phyloP scores from a whole-genome alignment of 495 filamentous ascomycete species.

The Lasiosphaeria ovina region DNA sequence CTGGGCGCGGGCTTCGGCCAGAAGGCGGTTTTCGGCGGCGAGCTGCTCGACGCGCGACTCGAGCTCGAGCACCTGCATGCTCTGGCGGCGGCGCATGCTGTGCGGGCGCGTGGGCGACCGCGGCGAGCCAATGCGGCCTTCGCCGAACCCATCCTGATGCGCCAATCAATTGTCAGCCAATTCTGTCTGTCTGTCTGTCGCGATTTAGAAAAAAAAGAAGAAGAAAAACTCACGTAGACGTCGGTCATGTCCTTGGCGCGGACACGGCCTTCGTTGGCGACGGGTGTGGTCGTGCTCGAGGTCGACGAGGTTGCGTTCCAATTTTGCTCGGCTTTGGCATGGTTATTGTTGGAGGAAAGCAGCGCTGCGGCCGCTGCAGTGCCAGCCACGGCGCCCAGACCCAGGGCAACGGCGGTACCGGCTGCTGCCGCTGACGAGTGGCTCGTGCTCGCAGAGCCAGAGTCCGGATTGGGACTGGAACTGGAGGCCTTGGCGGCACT shows the following conservation, averaged over 20 bases:
- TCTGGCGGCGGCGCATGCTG: constrained; percentile 91
- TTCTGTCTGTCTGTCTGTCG: no score
- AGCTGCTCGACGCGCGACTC: constrained; percentile 72
- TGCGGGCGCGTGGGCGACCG: constrained; percentile 93
- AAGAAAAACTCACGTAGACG: constrained; percentile 78
- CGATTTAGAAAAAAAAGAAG: constrained; percentile 14
- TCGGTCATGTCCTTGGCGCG: constrained; percentile 83
- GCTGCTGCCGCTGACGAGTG: constrained; percentile 8
- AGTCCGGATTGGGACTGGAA: no score
- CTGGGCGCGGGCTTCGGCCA: constrained; percentile 67
- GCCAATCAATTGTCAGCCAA: constrained; percentile 2
- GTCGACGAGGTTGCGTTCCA: no score
- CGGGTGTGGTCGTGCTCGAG: constrained; percentile 55
- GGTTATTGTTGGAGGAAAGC: constrained; percentile 7
- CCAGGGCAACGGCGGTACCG: constrained; percentile 36
- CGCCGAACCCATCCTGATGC: constrained; percentile 86
- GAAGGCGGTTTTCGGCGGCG: constrained; percentile 72
- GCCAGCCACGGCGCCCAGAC: constrained; percentile 30
- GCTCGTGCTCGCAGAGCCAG: no score
- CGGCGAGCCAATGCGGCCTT: constrained; percentile 80
- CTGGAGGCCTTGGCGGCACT: constrained; percentile 22
- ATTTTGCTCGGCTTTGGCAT: constrained; percentile 55
- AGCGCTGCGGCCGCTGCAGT: constrained; percentile 6
- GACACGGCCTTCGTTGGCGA: constrained; percentile 83
- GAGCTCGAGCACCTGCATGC: constrained; percentile 92